These are phyloP conservation scores for Penicillium thymicola DNA, from an alignment of 2,329 filamentous ascomycete genomes.

Conservation along the genomic window DNA sequence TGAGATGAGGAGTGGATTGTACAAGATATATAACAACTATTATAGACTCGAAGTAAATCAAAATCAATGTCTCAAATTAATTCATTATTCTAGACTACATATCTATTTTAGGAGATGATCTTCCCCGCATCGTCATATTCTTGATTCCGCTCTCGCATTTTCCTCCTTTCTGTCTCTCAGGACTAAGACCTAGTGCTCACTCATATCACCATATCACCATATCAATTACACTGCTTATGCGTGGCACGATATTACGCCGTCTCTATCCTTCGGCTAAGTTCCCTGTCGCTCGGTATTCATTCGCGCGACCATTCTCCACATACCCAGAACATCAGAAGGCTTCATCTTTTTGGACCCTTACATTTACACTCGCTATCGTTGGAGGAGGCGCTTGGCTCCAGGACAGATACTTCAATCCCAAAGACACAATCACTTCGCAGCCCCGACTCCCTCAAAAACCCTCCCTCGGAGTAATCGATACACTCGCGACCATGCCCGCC, in stretches of 20 bases:
- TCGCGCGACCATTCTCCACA: conserved; percentile 29
- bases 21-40: not conserved
- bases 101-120: not conserved
- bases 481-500: conserved; percentile 35
- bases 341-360: conserved; percentile 39
- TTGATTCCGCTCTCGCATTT: conserved; percentile 2
- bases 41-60: not conserved
- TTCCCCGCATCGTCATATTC: conserved; percentile 9
- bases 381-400: conserved; percentile 37
- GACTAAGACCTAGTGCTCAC: not conserved
- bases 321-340: conserved; percentile 31
- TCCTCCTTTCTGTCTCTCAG: not conserved
- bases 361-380: conserved; percentile 32
- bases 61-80: not conserved
- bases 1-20: not conserved
- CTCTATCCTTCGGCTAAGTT: conserved; percentile 32
- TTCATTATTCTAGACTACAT: not conserved
- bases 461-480: conserved; percentile 36
- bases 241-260: conserved; percentile 28
- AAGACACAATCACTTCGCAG: conserved; percentile 9
- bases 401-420: conserved; percentile 28
- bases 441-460: conserved; percentile 16
- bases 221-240: conserved; percentile 32
- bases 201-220: not conserved
- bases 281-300: conserved; percentile 20